Evolutionary conservation across 441 rosid species (phyloP).

Genomic region (Populus hybrid): DNA sequence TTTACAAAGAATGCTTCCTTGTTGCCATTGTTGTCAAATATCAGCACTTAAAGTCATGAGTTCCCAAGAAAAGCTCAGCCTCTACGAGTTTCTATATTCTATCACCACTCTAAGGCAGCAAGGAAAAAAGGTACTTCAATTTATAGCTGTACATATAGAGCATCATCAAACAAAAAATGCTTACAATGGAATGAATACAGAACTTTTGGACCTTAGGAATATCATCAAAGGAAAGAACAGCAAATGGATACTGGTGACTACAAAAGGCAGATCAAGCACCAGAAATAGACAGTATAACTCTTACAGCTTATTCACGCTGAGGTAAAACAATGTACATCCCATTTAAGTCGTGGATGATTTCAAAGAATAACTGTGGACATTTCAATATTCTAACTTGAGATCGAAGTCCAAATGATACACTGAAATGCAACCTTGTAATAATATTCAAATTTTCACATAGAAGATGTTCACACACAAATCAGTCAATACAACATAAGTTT

Average conservation of each 20-base stretch:
- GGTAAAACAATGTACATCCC: neutral
- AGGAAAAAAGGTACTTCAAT: neutral
- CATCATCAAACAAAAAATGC: neutral
- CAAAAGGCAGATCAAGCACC: neutral
- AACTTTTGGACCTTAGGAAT: neutral
- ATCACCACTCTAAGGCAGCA: neutral
- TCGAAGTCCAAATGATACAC: too few relatives aligned
- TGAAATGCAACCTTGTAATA: too few relatives aligned
- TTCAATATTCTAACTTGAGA: too few relatives aligned
- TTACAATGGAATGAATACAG: neutral
- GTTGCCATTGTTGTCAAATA: neutral
- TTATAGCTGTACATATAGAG: slow-evolving; percentile 1
- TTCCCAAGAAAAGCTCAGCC: neutral
- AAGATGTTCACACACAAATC: neutral
- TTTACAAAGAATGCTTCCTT: neutral
- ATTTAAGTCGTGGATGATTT: neutral
- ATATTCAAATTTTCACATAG: neutral
- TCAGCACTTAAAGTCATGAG: neutral
- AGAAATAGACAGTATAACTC: too few relatives aligned
- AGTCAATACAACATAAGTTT: neutral
- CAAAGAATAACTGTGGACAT: neutral
- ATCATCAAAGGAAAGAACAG: neutral
- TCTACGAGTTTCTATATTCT: neutral
- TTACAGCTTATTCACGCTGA: too few relatives aligned
- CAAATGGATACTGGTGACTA: neutral